Evolutionary conservation across 108 stramenopile species (phyloP).

Genomic region (Licmophora abbreviata): DNA sequence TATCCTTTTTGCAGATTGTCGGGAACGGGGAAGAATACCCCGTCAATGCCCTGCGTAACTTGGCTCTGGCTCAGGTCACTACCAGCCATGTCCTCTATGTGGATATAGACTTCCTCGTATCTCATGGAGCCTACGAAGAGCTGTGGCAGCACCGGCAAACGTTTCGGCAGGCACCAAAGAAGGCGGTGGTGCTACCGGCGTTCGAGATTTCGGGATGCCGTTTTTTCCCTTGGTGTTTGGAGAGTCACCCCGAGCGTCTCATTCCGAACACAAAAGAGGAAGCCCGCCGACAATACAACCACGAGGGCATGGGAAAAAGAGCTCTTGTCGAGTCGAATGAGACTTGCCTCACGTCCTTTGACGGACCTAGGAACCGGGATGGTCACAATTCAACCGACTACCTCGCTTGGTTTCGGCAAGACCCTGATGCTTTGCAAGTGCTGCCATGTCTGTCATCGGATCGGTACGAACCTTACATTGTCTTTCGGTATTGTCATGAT

Average conservation of each 20-base stretch:
- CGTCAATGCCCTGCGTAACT: slow-evolving; percentile 82
- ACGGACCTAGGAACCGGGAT: slow-evolving; percentile 72
- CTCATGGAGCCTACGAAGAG: no score
- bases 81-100: slow-evolving; percentile 74
- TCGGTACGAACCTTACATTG: slow-evolving; percentile 82
- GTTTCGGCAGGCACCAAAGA: slow-evolving; percentile 27
- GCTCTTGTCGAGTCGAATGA: slow-evolving; percentile 7
- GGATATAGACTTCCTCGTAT: slow-evolving; percentile 75
- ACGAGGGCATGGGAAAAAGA: no score
- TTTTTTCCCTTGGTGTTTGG: no score
- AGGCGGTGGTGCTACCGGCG: slow-evolving; percentile 68
- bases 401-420: slow-evolving; percentile 38
- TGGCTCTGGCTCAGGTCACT: slow-evolving; percentile 53
- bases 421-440: slow-evolving; percentile 25
- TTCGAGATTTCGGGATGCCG: no score
- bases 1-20: slow-evolving; percentile 35
- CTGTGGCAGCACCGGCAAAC: no score
- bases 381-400: slow-evolving; percentile 80
- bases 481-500: slow-evolving; percentile 53
- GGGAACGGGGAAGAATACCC: slow-evolving; percentile 61
- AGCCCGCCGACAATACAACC: no score
- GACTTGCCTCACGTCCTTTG: slow-evolving; percentile 40
- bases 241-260: no score
- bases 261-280: slow-evolving; percentile 47
- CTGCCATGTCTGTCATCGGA: slow-evolving; percentile 62